A percentile compares a stretch with the other conserved stretches of the same genome.
phyloP scores from a whole-genome alignment of 75 land plant species.

The Chamaecyparis obtusa region DNA sequence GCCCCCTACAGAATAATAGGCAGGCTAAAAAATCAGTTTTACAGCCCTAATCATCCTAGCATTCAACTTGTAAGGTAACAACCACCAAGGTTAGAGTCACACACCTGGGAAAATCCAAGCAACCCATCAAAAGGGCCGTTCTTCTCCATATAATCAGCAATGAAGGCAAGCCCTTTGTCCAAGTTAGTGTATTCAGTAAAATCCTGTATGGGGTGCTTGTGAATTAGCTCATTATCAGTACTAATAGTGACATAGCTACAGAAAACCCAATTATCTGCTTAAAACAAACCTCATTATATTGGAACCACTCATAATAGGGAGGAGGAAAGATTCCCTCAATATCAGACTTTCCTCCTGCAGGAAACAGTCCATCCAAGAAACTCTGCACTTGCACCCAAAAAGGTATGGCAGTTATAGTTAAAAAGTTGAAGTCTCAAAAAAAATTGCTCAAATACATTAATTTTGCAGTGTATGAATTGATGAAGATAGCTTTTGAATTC shows the following conservation, averaged over 20 bases:
- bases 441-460: not conserved
- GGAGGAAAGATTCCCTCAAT: slow-evolving; percentile 83
- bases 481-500: no score
- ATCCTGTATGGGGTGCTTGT: slow-evolving; percentile 37
- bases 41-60: not conserved
- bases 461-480: no score
- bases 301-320: slow-evolving; percentile 95
- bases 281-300: slow-evolving; percentile 59
- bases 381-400: slow-evolving; percentile 37
- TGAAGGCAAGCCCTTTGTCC: slow-evolving; percentile 72
- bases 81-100: not conserved
- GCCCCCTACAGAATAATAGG: slow-evolving; percentile 53
- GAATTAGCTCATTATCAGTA: not conserved
- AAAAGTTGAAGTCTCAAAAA: not conserved
- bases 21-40: not conserved
- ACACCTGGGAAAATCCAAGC: slow-evolving; percentile 92
- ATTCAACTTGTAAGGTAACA: not conserved
- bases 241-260: no score
- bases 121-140: slow-evolving; percentile 94
- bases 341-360: slow-evolving; percentile 81
- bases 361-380: slow-evolving; percentile 69
- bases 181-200: slow-evolving; percentile 73
- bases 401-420: not conserved
- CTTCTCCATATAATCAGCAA: slow-evolving; percentile 68
- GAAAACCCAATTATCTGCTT: not conserved